Conservation (phyloP, 148 eudicot genomes). For the Rhododendron molle region DNA sequence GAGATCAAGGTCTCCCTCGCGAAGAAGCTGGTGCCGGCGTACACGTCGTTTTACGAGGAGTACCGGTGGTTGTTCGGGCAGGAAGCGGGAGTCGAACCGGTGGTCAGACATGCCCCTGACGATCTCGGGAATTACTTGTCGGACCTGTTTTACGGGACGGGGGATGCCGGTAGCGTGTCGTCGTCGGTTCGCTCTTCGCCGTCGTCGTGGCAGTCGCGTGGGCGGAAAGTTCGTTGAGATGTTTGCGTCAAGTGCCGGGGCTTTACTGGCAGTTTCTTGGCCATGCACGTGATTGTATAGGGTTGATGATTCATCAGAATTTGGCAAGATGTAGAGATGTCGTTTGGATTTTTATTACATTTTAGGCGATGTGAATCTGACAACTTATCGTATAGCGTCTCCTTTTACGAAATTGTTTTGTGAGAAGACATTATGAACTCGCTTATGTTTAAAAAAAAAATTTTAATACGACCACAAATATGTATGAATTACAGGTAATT, state of each 20-base stretch:
- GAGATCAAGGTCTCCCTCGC: constrained; percentile 32
- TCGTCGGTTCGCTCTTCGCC: constrained; percentile 6
- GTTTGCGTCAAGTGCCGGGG: neutral
- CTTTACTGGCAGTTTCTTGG: neutral
- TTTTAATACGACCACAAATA: too few relatives aligned
- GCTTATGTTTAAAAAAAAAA: too few relatives aligned
- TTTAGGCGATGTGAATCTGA: neutral
- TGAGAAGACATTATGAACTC: too few relatives aligned
- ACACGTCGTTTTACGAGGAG: constrained; percentile 25
- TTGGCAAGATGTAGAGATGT: neutral
- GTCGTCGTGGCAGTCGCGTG: neutral
- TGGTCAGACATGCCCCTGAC: constrained; percentile 63
- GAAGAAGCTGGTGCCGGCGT: constrained; percentile 21
- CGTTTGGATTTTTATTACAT: neutral
- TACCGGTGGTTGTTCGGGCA: constrained; percentile 7
- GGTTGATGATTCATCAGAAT: neutral
- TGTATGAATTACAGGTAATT: too few relatives aligned
- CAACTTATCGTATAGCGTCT: too few relatives aligned
- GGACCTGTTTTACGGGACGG: constrained; percentile 35
- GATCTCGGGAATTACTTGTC: constrained; percentile 71
- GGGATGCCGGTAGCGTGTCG: constrained; percentile 4
- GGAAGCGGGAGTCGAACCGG: constrained; percentile 21
- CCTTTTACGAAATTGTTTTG: too few relatives aligned
- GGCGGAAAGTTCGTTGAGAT: neutral
- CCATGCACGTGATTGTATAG: neutral